phyloP scores from a whole-genome alignment of 768 basidiomycete genomes.

The Tylopilus vinaceipallidus region DNA sequence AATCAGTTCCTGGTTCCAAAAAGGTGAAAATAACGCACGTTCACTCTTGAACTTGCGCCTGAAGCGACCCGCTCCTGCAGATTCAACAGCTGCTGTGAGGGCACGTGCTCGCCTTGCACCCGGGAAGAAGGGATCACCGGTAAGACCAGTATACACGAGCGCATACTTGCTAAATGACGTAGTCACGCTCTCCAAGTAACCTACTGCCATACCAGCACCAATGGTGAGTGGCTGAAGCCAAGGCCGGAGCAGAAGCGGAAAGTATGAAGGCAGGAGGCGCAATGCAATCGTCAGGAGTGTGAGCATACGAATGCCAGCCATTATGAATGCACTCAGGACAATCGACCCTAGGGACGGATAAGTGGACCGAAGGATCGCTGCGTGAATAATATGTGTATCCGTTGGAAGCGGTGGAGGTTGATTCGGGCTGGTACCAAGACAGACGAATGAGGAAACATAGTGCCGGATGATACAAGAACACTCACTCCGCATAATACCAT shows the following conservation, averaged over 20 bases:
- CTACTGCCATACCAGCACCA: constrained; percentile 37
- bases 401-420: constrained; percentile 41
- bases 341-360: constrained; percentile 82
- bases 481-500: constrained; percentile 83
- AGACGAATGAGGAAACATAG: constrained; percentile 4
- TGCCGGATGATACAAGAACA: neutral
- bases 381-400: constrained; percentile 73
- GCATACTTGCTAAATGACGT: constrained; percentile 63
- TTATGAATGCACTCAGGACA: constrained; percentile 70
- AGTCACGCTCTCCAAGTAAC: constrained; percentile 44
- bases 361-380: constrained; percentile 74
- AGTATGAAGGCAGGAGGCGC: constrained; percentile 54
- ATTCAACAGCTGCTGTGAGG: constrained; percentile 56
- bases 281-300: constrained; percentile 48
- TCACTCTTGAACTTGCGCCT: constrained; percentile 53
- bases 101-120: constrained; percentile 55
- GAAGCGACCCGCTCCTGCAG: constrained; percentile 37
- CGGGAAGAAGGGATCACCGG: constrained; percentile 67
- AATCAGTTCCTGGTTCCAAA: constrained; percentile 1
- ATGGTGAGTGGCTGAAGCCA: constrained; percentile 41
- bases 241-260: constrained; percentile 40
- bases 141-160: constrained; percentile 71
- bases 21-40: constrained; percentile 41
- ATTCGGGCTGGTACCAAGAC: constrained; percentile 19
- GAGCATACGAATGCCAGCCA: constrained; percentile 66